phyloP scores from a whole-genome alignment of 495 filamentous ascomycete genomes.

The Annulohypoxylon stygium region DNA sequence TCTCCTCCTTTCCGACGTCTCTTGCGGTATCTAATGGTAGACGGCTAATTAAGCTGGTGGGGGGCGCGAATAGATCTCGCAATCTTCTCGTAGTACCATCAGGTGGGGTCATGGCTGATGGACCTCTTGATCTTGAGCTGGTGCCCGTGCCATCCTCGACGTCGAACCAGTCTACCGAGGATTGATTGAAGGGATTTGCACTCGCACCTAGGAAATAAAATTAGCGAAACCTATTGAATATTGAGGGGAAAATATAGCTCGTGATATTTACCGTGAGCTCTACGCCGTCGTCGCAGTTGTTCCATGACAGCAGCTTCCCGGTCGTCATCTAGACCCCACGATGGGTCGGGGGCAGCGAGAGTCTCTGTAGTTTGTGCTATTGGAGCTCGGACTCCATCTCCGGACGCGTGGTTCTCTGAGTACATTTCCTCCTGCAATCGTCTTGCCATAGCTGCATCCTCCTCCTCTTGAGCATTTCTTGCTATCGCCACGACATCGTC shows the following conservation, averaged over 20 bases:
- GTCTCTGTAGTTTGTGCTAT: conserved; percentile 94
- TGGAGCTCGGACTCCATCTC: conserved; percentile 85
- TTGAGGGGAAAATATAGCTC: neutral
- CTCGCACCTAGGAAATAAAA: conserved; percentile 14
- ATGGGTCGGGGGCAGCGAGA: conserved; percentile 74
- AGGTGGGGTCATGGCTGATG: conserved; percentile 15
- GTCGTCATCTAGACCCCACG: conserved; percentile 65
- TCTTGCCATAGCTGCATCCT: conserved; percentile 93
- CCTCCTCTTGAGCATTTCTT: conserved; percentile 70
- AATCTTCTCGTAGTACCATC: conserved; percentile 64
- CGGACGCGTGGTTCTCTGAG: conserved; percentile 59
- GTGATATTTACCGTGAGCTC: conserved; percentile 55
- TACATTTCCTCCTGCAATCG: conserved; percentile 94
- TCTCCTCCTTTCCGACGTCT: conserved; percentile 81
- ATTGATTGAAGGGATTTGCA: conserved; percentile 87
- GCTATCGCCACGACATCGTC: conserved; percentile 57
- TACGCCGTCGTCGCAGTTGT: conserved; percentile 71
- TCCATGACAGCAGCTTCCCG: conserved; percentile 73
- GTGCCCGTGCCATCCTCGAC: conserved; percentile 41
- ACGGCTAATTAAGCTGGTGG: conserved; percentile 84
- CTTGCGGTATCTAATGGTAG: conserved; percentile 83
- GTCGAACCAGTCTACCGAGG: conserved; percentile 76
- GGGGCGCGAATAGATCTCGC: conserved; percentile 91
- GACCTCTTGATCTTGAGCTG: conserved; percentile 11
- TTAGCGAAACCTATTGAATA: conserved; percentile 19